A percentile compares a stretch with the other conserved stretches of the same genome.
These are phyloP conservation scores for Rhodotorula sphaerocarpa DNA, from an alignment of 768 basidiomycete species.

Conservation along the genomic window DNA sequence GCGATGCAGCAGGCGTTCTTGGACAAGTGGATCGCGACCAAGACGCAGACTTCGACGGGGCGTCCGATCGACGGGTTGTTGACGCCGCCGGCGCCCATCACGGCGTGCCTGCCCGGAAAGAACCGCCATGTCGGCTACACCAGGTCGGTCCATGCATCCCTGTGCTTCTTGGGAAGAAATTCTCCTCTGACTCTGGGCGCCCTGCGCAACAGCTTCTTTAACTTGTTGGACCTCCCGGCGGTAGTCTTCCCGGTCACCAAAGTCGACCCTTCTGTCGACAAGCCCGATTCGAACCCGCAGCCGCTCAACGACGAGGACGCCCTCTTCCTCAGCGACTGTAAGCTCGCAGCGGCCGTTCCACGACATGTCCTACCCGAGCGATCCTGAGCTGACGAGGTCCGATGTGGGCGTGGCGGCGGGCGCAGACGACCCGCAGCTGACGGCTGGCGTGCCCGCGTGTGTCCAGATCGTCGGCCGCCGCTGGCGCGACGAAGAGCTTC, in stretches of 20 bases:
- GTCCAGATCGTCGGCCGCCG: conserved; percentile 8
- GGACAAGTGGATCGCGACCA: conserved; percentile 52
- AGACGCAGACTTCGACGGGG: conserved; percentile 54
- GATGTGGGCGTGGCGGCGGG: no score
- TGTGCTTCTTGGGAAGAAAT: no score
- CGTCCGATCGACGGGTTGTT: conserved; percentile 70
- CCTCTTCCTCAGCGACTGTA: not conserved
- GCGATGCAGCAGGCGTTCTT: conserved; percentile 49
- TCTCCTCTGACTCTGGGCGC: not conserved
- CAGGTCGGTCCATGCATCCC: not conserved
- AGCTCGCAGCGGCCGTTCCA: not conserved
- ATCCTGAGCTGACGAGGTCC: no score
- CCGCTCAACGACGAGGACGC: not conserved
- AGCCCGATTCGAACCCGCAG: not conserved
- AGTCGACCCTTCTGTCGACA: conserved; percentile 54
- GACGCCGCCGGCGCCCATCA: conserved; percentile 45
- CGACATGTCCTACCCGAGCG: no score
- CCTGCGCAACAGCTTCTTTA: conserved; percentile 64
- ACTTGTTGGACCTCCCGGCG: conserved; percentile 57
- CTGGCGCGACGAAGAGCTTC: conserved; percentile 23
- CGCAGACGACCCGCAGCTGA: conserved; percentile 1
- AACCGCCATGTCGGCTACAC: conserved; percentile 3
- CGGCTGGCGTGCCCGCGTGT: conserved; percentile 2
- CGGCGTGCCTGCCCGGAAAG: not conserved
- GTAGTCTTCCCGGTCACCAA: conserved; percentile 57